Percentiles rank a stretch among this genome's conserved stretches.
These are phyloP conservation scores for Didymella arachidicola DNA, from an alignment of 2,329 filamentous ascomycete species.

Conservation along the genomic window DNA sequence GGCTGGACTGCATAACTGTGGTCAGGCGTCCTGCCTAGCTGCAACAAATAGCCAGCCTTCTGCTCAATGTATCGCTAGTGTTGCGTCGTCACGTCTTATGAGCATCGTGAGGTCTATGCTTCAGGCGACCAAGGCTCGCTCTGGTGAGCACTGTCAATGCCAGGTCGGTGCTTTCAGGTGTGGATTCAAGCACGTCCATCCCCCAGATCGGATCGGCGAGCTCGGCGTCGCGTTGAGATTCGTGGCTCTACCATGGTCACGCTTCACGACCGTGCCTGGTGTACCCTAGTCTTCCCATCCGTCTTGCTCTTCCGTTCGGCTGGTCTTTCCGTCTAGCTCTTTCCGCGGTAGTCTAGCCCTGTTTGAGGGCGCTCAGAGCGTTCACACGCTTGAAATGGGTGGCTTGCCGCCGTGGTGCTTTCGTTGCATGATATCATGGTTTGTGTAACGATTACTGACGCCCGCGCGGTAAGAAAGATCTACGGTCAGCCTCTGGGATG, in stretches of 20 bases:
- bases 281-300: neutral
- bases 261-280: neutral
- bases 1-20: neutral
- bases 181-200: neutral
- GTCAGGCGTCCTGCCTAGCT: neutral
- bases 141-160: slow-evolving; percentile 7
- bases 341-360: neutral
- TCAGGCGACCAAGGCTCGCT: slow-evolving; percentile 7
- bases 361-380: neutral
- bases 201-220: neutral
- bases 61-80: slow-evolving; percentile 5
- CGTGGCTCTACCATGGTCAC: neutral
- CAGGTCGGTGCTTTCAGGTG: neutral
- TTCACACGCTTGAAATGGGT: neutral
- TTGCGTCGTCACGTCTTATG: neutral
- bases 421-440: neutral
- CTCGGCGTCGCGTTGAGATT: neutral
- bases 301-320: neutral
- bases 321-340: neutral
- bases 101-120: neutral
- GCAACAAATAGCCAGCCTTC: neutral
- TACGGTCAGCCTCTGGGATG: neutral
- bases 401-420: neutral
- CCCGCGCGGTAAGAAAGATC: neutral
- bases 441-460: neutral